Evolutionary conservation across 2,329 filamentous ascomycete species (phyloP), one percentile per base, ranked within the genome.

Genomic region (Chaetomiaceae sp.): DNA sequence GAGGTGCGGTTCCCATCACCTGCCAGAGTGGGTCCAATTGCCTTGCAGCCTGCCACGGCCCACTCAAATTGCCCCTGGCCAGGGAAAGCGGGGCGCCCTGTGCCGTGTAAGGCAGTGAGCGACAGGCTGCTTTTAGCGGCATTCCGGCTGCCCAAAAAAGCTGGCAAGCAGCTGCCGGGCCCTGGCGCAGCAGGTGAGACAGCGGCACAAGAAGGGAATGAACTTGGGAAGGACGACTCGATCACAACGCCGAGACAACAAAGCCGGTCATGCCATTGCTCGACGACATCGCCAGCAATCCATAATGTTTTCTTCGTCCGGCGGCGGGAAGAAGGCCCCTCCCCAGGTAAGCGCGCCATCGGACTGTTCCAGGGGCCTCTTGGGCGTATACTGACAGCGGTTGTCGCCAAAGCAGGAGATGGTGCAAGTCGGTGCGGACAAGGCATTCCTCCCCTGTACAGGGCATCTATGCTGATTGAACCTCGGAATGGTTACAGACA

Each of bases 361-460:
- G 68, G 78, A 70, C 36, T 56, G 44, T 59, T 45, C 42, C 23
- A 29, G 43, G 38, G 38, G n/a, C n/a, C 36, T 40, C 12, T 31
- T 31, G 25, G 6, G 27, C 7, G 11, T 31, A 14, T 47, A 55
- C 53, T 56, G 48, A 49, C 47, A 39, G 45, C 46, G 44, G 61
- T 59, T 59, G 65, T 50, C 72, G 63, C 72, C 68, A 62, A 65
- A 74, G 68, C 77, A 97, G 90, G 94, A 99, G 81, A 99, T 99
- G 94, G 89, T 96, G 64, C 92, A 99, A 87, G 91, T 99, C 78
- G 92, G 94, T 97, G 86, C 66, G 79, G 42, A 39, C 47, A 47
- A 19, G 33, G 29, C 20, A 38, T 12, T 4, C 19, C 20, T 27
- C 37, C 33, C 7, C 33, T 19, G 12, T 40, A 22, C 20, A 33